A percentile compares a stretch with the other conserved stretches of the same genome.
Evolutionary conservation across 495 filamentous ascomycete species (phyloP).

Genomic region (Neurospora terricola): DNA sequence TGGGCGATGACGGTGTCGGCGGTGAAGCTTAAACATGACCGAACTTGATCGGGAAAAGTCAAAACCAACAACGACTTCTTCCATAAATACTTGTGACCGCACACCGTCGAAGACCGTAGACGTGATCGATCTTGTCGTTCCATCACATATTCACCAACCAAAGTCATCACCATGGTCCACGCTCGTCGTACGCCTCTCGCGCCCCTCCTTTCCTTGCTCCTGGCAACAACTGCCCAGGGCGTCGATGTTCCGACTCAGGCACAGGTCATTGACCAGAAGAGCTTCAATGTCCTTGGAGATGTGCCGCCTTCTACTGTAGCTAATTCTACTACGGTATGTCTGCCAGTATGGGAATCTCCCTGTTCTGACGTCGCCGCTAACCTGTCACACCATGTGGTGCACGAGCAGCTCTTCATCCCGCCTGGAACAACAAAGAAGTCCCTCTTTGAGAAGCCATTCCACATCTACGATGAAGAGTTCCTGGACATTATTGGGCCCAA

Average conservation of each 20-base stretch:
- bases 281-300: slow-evolving; percentile 26
- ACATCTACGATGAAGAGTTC: slow-evolving; percentile 37
- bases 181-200: not conserved
- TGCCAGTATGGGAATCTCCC: not conserved
- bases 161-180: not conserved
- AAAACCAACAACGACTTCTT: not conserved
- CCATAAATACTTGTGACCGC: not conserved
- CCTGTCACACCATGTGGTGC: slow-evolving; percentile 1
- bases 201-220: not conserved
- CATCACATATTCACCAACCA: not conserved
- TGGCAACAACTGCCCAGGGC: not conserved
- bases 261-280: slow-evolving; percentile 34
- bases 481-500: slow-evolving; percentile 31
- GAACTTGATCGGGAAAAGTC: not conserved
- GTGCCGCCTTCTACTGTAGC: slow-evolving; percentile 19
- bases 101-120: not conserved
- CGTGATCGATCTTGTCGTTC: not conserved
- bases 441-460: slow-evolving; percentile 31
- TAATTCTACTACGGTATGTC: slow-evolving; percentile 18
- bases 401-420: slow-evolving; percentile 23
- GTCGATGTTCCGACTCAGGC: slow-evolving; percentile 26
- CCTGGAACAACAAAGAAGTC: slow-evolving; percentile 22
- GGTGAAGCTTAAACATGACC: not conserved
- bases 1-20: not conserved
- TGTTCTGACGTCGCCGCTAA: not conserved